Conservation (phyloP, 768 basidiomycete species). For the Pleurotus djamor region DNA sequence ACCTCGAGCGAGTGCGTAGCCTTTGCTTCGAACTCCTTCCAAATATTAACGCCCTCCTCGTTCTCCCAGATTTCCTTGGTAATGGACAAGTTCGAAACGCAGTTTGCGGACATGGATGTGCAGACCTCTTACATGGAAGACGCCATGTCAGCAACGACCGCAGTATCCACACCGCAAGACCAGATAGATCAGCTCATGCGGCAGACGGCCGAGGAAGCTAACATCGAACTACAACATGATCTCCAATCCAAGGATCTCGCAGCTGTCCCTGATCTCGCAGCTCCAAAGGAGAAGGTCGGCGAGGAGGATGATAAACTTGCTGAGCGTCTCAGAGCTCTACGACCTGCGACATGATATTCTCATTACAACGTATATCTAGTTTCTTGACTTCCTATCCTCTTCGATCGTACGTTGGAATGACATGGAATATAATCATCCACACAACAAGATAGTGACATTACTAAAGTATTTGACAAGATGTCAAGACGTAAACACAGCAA, state of each 20-base stretch:
- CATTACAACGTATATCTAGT: too few relatives aligned
- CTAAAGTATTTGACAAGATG: too few relatives aligned
- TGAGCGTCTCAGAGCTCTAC: conserved; percentile 83
- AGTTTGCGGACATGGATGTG: conserved; percentile 96
- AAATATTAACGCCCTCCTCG: background rate
- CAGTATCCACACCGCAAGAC: conserved; percentile 92
- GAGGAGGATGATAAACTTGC: conserved; percentile 85
- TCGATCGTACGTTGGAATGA: background rate
- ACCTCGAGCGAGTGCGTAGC: conserved; percentile 82
- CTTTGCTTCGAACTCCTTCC: background rate
- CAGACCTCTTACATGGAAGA: conserved; percentile 99
- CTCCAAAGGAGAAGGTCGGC: conserved; percentile 48
- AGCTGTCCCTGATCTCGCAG: conserved; percentile 57
- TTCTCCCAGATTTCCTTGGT: conserved; percentile 93
- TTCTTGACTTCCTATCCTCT: background rate
- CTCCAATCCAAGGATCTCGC: conserved; percentile 64
- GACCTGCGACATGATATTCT: conserved; percentile 82
- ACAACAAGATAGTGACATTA: background rate
- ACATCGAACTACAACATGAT: conserved; percentile 93
- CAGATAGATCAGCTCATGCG: conserved; percentile 91
- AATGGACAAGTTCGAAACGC: conserved; percentile 98
- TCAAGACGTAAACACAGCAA: too few relatives aligned
- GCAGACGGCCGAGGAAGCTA: conserved; percentile 95
- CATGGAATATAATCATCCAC: background rate
- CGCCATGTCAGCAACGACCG: conserved; percentile 91